Percentiles rank a stretch among this genome's conserved stretches.
Conservation (phyloP, 2,329 filamentous ascomycete genomes). For the Arachnomyces sp. region DNA sequence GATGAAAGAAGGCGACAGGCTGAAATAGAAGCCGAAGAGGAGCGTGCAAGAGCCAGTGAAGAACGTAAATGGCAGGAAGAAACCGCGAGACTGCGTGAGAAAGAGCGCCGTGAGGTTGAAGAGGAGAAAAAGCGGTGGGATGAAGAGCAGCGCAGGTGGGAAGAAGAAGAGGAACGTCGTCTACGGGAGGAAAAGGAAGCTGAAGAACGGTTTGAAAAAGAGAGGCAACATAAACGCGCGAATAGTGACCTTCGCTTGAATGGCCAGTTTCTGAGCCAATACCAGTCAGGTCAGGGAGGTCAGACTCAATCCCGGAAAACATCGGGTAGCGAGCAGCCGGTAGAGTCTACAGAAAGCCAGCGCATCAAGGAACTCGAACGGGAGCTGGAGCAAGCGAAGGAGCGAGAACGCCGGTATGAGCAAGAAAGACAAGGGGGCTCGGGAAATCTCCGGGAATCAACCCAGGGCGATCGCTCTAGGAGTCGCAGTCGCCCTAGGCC, state of each 20-base stretch:
- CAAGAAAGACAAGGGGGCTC: constrained; percentile 48
- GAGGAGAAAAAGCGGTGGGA: constrained; percentile 40
- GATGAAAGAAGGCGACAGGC: constrained; percentile 40
- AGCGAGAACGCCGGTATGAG: constrained; percentile 58
- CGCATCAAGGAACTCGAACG: constrained; percentile 74
- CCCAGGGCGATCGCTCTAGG: constrained; percentile 8
- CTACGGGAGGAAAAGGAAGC: constrained; percentile 64
- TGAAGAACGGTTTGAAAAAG: constrained; percentile 57
- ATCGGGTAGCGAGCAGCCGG: constrained; percentile 31
- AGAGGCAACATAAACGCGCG: constrained; percentile 54
- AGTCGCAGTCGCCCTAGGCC: constrained; percentile 24
- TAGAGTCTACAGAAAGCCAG: constrained; percentile 50
- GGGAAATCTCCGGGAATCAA: constrained; percentile 5
- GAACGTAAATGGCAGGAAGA: constrained; percentile 41
- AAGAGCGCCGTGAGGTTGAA: constrained; percentile 38
- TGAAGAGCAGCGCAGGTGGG: constrained; percentile 60
- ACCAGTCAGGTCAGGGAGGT: constrained; percentile 68
- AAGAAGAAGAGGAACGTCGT: constrained; percentile 63
- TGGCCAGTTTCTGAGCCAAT: constrained; percentile 80
- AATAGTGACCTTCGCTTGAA: constrained; percentile 61
- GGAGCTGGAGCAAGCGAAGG: constrained; percentile 59
- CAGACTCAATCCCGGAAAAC: constrained; percentile 40
- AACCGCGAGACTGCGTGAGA: constrained; percentile 41
- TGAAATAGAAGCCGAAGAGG: constrained; percentile 45
- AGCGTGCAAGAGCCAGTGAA: constrained; percentile 36